Conservation (phyloP, 176 grass and related monocot species). For the Eleusine indica region DNA sequence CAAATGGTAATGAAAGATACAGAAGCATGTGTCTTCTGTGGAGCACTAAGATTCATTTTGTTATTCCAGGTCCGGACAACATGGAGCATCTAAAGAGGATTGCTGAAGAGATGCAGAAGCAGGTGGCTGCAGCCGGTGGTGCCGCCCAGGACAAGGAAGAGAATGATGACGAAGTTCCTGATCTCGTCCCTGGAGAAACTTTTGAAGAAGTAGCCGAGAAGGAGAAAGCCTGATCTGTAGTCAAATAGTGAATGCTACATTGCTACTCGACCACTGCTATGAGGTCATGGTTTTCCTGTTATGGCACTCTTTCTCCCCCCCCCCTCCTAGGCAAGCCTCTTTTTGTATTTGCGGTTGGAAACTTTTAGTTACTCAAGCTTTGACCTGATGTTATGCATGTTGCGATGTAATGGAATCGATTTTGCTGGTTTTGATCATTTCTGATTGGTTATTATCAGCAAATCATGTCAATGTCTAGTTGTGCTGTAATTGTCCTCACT, state of each 20-base stretch:
- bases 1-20: not conserved
- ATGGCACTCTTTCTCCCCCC: slow-evolving; percentile 27
- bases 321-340: slow-evolving; percentile 12
- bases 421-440: slow-evolving; percentile 32
- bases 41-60: not conserved
- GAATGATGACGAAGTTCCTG: slow-evolving; percentile 85
- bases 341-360: slow-evolving; percentile 49
- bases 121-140: slow-evolving; percentile 56
- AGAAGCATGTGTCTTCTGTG: no score
- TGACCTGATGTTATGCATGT: slow-evolving; percentile 43
- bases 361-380: slow-evolving; percentile 55
- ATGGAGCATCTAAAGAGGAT: slow-evolving; percentile 88
- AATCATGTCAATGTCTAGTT: no score
- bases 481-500: not conserved
- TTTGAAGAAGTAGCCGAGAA: slow-evolving; percentile 82
- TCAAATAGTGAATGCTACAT: slow-evolving; percentile 38
- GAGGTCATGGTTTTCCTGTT: slow-evolving; percentile 54
- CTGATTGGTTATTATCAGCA: not conserved
- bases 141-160: slow-evolving; percentile 50
- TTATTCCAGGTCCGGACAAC: slow-evolving; percentile 76
- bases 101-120: slow-evolving; percentile 89
- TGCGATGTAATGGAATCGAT: slow-evolving; percentile 43
- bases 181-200: slow-evolving; percentile 83
- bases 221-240: slow-evolving; percentile 58
- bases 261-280: slow-evolving; percentile 35